A percentile compares a stretch with the other conserved stretches of the same genome.
Evolutionary conservation across 129 eudicot genomes (phyloP).

Genomic region (Centrapalus pauciflorus): DNA sequence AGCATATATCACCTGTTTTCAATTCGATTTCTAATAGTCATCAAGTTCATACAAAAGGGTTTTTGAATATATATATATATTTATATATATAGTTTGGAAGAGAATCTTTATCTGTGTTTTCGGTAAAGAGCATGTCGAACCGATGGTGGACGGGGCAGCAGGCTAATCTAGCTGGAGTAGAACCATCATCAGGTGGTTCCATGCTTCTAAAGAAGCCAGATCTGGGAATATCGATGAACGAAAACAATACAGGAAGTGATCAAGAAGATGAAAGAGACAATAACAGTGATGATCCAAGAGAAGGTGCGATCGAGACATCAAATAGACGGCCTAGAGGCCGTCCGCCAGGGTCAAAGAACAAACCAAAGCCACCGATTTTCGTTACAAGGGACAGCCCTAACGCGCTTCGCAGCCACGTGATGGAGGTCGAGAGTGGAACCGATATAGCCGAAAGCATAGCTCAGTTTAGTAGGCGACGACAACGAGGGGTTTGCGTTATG

Average conservation of each 20-base stretch:
- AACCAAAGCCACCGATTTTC: constrained; percentile 63
- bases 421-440: constrained; percentile 73
- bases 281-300: constrained; percentile 53
- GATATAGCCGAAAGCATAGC: constrained; percentile 73
- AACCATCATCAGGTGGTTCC: constrained; percentile 26
- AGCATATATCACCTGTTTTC: background rate
- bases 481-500: constrained; percentile 65
- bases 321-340: constrained; percentile 67
- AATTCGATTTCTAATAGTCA: background rate
- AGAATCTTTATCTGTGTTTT: background rate
- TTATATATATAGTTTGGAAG: background rate
- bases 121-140: constrained; percentile 39
- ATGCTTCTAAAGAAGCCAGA: constrained; percentile 29
- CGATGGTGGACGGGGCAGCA: constrained; percentile 68
- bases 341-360: constrained; percentile 68
- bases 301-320: constrained; percentile 59
- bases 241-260: constrained; percentile 33
- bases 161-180: constrained; percentile 30
- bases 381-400: constrained; percentile 77
- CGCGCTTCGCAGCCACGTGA: constrained; percentile 71
- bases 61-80: background rate
- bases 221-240: constrained; percentile 36
- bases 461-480: constrained; percentile 54
- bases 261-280: constrained; percentile 42
- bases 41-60: background rate